Base-by-base conservation (phyloP, 139 green algal genomes). In the Chlamydomonas schloesseri region DNA sequence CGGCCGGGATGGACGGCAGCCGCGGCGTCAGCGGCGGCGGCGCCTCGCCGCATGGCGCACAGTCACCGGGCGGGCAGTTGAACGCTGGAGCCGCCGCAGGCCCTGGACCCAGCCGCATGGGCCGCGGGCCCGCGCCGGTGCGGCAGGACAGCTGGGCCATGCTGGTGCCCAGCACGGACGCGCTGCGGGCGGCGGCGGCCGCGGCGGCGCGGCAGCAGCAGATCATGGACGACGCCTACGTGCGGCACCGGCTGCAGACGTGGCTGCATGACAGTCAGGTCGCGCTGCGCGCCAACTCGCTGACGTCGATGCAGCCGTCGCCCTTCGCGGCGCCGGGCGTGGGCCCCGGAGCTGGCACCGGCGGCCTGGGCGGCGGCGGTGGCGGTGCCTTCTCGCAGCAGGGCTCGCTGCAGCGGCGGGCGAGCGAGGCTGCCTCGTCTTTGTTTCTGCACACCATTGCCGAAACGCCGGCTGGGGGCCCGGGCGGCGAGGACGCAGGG, bases 121-220 rank as follows among this genome's bases (percentile, higher is more conserved):
- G 50, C 26, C 50, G 73, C 29, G 5, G 47, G 58, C 47, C 28
- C 15, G 73, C 24, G 24, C 23, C 60, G 15, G 18, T 67, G 60
- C 73, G 73, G 53, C 37, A 81, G 33, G 73, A 69, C 34, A 69
- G 50, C 42, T 69, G 73, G 73, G 26, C 73, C 8, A 26, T 69
- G 17, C 53, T 81, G n/a, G 11, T 81, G 53, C 73, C 73, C 11
- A 33, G 3, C 17, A 31, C 53, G 10, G 73, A 81, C 20, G 73
- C n/a, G 21, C 2, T 50, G 29, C 29, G 34, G 17, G 26, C 50
- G 10, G 65, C 42, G 21, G n/a, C 60, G 26, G 24, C 60, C 5
- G 60, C 60, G 28, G 18, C 60, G 60, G 60, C 73, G 73, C 73
- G 69, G 50, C 73, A 81, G 50, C 55, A 69, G 53, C 73, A 81